Evolutionary conservation across 1,284 basidiomycete species (phyloP).

Genomic region (Ceratobasidium sp.): DNA sequence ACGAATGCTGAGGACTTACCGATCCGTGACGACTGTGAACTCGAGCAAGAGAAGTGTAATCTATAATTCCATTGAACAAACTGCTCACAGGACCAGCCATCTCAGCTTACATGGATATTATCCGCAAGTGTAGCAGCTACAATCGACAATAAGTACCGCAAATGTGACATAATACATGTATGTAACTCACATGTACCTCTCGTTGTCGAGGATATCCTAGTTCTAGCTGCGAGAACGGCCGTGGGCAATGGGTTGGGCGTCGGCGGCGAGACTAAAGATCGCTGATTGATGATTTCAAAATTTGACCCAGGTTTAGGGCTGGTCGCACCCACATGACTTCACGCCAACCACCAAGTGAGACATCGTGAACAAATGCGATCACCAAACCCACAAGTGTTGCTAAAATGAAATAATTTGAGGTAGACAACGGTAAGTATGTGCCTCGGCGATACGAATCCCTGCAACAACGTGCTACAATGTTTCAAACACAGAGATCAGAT

Average conservation of each 20-base stretch:
- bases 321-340: conserved; percentile 8
- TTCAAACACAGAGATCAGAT: background rate
- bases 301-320: conserved; percentile 37
- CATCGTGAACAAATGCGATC: background rate
- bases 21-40: conserved; percentile 37
- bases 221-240: background rate
- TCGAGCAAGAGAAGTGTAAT: conserved; percentile 1
- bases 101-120: too few relatives aligned
- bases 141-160: too few relatives aligned
- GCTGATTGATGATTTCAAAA: conserved; percentile 41
- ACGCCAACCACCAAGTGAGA: background rate
- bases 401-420: too few relatives aligned
- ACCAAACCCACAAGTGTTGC: too few relatives aligned
- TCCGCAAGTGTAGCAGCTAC: too few relatives aligned
- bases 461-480: background rate
- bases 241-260: conserved; percentile 39
- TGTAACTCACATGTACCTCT: conserved; percentile 14
- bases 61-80: conserved; percentile 6
- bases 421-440: too few relatives aligned
- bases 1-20: conserved; percentile 7
- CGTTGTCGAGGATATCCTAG: background rate
- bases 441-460: too few relatives aligned
- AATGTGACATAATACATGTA: too few relatives aligned
- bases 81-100: background rate
- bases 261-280: conserved; percentile 14